Base-by-base conservation (phyloP, 2,329 filamentous ascomycete genomes). In the Escovopsis weberi region DNA sequence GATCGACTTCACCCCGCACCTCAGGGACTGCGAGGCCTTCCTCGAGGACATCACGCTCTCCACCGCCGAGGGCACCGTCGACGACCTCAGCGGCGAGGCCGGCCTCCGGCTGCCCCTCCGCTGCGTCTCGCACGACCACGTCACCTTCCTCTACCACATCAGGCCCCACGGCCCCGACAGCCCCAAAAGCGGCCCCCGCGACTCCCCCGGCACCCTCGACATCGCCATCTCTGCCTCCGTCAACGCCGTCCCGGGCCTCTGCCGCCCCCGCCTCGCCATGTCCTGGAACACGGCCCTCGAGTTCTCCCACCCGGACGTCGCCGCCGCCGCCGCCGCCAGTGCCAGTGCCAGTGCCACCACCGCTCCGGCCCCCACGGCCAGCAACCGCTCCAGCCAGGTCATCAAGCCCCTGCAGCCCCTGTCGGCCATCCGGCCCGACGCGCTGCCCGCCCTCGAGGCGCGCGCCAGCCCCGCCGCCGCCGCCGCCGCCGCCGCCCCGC, bases 111-210 rank as follows among this genome's bases (percentile, higher is more conserved):
- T 81, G 18, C 74, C 78, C 4, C 63, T 81, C 26, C 66, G 67
- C 36, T 80, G 79, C 55, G 76, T 77, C 12, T 75, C 82, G 12
- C 79, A 82, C 51, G 84, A 89, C 54, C 82, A 87, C 57, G 64
- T 85, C 47, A 83, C 81, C 2, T 78, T 86, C 51, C 65, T 88
- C 42, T 89, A 86, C 62, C 75, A 74, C 42, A 71, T 85, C 45
- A 62, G 64, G 10, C 75, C 76, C 2, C 62, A 64, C 33, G 64
- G 68, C 38, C 62, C 64, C 33, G 64, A 68, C 39, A 61, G 60
- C n/a, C 68, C 72, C 26, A 18, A 32, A 40, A 54, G 59, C 56
- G 54, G 75, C 64, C 55, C 68, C 62, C 54, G 63, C 62, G 38
- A 32, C 11, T 32, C 28, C 28, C 63, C 65, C 46, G 68, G 66